Percentiles rank a stretch among this genome's conserved stretches.
Evolutionary conservation across 2,329 filamentous ascomycete genomes (phyloP).

Genomic region (Phyllosticta citribraziliensis): DNA sequence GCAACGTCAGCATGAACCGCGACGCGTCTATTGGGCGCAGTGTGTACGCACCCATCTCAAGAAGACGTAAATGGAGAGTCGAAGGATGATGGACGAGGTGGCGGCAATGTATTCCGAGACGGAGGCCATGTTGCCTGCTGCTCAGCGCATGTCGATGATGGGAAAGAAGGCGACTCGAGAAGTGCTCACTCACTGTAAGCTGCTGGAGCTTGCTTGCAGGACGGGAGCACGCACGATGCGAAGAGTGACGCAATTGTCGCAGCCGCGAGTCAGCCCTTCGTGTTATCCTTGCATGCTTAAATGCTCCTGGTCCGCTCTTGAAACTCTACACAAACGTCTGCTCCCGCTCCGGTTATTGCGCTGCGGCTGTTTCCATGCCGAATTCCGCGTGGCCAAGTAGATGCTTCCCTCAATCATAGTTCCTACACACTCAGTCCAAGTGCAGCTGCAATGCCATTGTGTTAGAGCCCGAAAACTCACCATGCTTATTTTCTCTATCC

Average conservation of each 20-base stretch:
- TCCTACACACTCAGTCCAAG: too few relatives aligned
- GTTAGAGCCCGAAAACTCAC: neutral
- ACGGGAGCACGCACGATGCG: neutral
- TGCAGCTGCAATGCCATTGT: neutral
- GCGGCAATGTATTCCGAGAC: slow-evolving; percentile 25
- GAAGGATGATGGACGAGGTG: slow-evolving; percentile 40
- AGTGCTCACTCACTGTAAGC: neutral
- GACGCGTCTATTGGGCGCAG: slow-evolving; percentile 1
- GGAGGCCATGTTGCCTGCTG: slow-evolving; percentile 22
- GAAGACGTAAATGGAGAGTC: slow-evolving; percentile 47
- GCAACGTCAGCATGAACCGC: neutral
- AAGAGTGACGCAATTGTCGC: neutral
- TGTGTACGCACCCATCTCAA: slow-evolving; percentile 51
- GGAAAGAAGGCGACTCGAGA: neutral
- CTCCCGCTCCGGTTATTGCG: neutral
- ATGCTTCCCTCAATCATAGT: too few relatives aligned
- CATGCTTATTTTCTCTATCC: neutral
- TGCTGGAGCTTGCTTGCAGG: neutral
- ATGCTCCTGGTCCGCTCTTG: neutral
- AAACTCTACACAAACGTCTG: neutral
- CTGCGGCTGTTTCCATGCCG: neutral
- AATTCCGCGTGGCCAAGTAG: neutral
- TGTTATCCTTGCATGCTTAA: neutral
- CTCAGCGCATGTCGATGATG: slow-evolving; percentile 1
- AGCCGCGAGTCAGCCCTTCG: neutral